Base-by-base conservation (phyloP, 2,329 filamentous ascomycete genomes). In the Gnomoniopsis sp. region DNA sequence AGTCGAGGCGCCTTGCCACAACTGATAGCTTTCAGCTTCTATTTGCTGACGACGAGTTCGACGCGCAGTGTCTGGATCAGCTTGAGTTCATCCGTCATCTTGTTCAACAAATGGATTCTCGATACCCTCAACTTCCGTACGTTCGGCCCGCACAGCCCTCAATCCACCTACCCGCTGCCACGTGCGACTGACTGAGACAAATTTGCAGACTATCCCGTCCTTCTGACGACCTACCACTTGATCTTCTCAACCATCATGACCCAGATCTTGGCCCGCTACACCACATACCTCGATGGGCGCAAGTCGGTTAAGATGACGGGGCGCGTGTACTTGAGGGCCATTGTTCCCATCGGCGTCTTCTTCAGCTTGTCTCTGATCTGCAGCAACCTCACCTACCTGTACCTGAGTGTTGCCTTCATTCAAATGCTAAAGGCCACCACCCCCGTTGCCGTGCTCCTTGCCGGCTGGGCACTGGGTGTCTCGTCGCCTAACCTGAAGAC, bases 371-470 rank as follows among this genome's bases (percentile, higher is more conserved):
- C 89, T 76, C 83, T 98, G 79, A 97, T 98, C 72, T 97, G 92
- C 76, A 92, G 93, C 71, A 98, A 98, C 79, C 77, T 96, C 76
- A 92, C 93, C 67, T 98, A 98, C 73, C 85, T 97, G 57, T 96
- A 97, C 76, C 85, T 98, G 62, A 95, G 89, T 66, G 93, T 98
- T 60, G 90, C 93, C 61, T 98, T 98, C 75, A 98, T 98, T 70
- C 93, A 98, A 82, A 98, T 98, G 93, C 87, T 98, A 75, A 98
- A 98, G 89, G 95, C 95, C 65, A 97, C 92, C 47, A 98, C 91
- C 34, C 95, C 95, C 17, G 93, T 98, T 60, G 93, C 92, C 55
- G 93, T 98, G 54, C 86, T 99, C 43, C 77, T 98, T 65, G 89
- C 91, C 44, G 91, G 91, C 65, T 98, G 95, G 93, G 80, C 82